Conservation (phyloP, 441 rosid species). For the Erysimum pusillum region DNA sequence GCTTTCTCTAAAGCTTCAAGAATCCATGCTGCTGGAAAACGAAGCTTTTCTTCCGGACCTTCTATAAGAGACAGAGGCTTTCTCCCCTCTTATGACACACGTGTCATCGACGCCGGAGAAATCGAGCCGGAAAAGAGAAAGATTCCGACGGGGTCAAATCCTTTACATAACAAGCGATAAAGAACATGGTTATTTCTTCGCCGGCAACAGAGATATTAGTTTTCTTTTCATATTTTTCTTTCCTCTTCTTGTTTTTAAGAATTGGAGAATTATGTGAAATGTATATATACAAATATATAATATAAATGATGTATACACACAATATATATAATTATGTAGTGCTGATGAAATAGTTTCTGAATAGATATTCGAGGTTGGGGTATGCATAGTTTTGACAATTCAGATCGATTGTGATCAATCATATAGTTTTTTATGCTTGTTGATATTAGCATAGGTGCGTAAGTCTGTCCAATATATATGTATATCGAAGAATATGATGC, state of each 20-base stretch:
- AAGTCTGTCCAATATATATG: background rate
- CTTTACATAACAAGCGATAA: constrained; percentile 68
- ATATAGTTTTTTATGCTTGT: background rate
- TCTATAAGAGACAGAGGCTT: constrained; percentile 36
- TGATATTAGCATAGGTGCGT: background rate
- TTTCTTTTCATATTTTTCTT: background rate
- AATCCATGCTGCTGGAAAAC: constrained; percentile 18
- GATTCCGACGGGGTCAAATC: constrained; percentile 76
- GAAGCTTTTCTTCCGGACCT: constrained; percentile 47
- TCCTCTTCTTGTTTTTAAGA: background rate
- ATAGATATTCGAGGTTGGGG: background rate
- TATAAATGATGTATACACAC: background rate
- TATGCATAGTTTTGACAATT: constrained; percentile 11
- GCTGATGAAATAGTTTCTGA: background rate
- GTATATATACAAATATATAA: background rate
- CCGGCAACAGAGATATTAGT: constrained; percentile 21
- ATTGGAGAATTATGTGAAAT: background rate
- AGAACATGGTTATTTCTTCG: background rate
- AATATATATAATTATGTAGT: background rate
- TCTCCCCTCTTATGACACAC: constrained; percentile 32
- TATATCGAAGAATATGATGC: constrained; percentile 1
- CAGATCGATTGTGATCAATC: background rate
- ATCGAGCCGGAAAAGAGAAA: constrained; percentile 58
- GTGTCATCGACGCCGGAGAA: constrained; percentile 30
- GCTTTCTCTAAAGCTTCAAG: constrained; percentile 33